phyloP scores from a whole-genome alignment of 306 rosid genomes.

The Coriaria nepalensis region DNA sequence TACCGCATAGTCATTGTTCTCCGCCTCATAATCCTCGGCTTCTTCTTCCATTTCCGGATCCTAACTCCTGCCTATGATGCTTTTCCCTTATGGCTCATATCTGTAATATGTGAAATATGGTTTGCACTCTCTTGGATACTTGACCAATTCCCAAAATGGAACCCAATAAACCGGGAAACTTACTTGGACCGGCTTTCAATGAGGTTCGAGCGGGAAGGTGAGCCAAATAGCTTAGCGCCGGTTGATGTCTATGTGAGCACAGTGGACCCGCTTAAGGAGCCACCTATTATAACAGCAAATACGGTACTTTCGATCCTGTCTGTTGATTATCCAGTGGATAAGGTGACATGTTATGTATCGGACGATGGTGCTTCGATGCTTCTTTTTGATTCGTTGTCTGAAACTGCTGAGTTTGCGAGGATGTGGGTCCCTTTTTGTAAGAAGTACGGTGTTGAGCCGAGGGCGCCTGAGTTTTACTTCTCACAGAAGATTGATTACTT shows the following conservation, averaged over 20 bases:
- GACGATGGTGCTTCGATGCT: constrained; percentile 95
- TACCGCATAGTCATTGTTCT: constrained; percentile 77
- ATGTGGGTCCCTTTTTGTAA: constrained; percentile 88
- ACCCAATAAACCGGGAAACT: constrained; percentile 69
- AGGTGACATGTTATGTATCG: constrained; percentile 72
- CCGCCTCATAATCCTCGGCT: constrained; percentile 51
- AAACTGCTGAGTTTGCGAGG: constrained; percentile 84
- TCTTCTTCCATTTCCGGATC: constrained; percentile 76
- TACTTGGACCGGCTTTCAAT: constrained; percentile 71
- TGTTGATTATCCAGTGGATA: constrained; percentile 81
- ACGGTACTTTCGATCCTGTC: constrained; percentile 69
- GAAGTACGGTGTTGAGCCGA: constrained; percentile 61
- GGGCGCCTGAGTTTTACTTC: constrained; percentile 88
- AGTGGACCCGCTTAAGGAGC: constrained; percentile 84
- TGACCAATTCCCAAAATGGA: constrained; percentile 90
- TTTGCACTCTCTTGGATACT: constrained; percentile 78
- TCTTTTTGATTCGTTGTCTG: constrained; percentile 51
- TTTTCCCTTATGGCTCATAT: constrained; percentile 60
- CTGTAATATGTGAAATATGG: constrained; percentile 86
- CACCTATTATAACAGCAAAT: constrained; percentile 82
- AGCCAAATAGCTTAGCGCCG: constrained; percentile 41
- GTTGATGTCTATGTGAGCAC: constrained; percentile 71
- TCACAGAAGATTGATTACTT: constrained; percentile 81
- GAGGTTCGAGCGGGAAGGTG: constrained; percentile 59
- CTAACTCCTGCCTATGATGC: constrained; percentile 73